A percentile compares a stretch with the other conserved stretches of the same genome.
Conservation (phyloP, 1,284 basidiomycete genomes). For the Papiliotrema nemorosa region DNA sequence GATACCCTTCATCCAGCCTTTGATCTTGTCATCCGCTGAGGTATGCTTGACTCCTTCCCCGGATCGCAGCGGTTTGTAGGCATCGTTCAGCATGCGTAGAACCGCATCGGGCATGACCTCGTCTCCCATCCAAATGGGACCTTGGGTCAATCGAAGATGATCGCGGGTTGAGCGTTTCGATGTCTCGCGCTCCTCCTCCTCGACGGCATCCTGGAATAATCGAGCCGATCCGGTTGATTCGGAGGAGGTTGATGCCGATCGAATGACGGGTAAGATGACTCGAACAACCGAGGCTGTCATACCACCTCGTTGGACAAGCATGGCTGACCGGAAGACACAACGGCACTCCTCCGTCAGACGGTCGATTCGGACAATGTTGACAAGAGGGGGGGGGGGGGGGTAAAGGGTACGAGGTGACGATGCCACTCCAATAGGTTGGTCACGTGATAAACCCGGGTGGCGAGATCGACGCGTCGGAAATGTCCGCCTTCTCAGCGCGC, state of each 20-base stretch:
- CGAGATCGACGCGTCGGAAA: too few relatives aligned
- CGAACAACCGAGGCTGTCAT: too few relatives aligned
- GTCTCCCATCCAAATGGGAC: slow-evolving; percentile 65
- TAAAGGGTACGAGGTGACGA: too few relatives aligned
- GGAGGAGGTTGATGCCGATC: neutral
- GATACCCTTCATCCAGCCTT: slow-evolving; percentile 49
- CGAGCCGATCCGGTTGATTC: slow-evolving; percentile 60
- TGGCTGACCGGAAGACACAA: too few relatives aligned
- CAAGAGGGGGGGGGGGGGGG: too few relatives aligned
- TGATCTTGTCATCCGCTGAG: slow-evolving; percentile 71
- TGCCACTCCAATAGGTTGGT: too few relatives aligned
- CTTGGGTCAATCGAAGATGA: slow-evolving; percentile 45
- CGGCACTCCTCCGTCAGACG: too few relatives aligned
- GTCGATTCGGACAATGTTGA: too few relatives aligned
- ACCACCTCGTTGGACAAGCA: too few relatives aligned
- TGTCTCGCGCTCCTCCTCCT: slow-evolving; percentile 54
- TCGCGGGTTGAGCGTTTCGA: slow-evolving; percentile 18
- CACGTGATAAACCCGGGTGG: too few relatives aligned
- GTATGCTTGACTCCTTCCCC: slow-evolving; percentile 39
- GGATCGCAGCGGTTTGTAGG: slow-evolving; percentile 70
- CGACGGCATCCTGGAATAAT: slow-evolving; percentile 65
- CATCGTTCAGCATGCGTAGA: slow-evolving; percentile 78
- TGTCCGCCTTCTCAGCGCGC: too few relatives aligned
- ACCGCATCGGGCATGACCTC: slow-evolving; percentile 69
- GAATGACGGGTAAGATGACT: too few relatives aligned